Evolutionary conservation across 1,284 basidiomycete genomes (phyloP).

Genomic region (Ceratobasidium sp.): DNA sequence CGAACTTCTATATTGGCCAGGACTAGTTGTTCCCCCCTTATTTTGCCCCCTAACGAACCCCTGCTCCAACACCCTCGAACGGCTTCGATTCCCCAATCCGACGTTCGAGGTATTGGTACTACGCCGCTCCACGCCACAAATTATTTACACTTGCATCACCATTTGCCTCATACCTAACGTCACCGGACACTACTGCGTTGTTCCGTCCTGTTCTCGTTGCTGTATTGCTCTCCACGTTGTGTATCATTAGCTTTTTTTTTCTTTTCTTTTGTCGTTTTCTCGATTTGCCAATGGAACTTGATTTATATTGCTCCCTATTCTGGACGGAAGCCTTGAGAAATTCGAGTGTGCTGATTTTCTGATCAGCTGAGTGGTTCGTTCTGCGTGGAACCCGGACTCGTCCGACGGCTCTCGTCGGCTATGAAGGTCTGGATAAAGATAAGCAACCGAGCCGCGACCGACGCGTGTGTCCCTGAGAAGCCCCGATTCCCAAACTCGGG

Average conservation of each 20-base stretch:
- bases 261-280: not conserved
- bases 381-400: not conserved
- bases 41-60: not conserved
- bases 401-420: not conserved
- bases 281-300: not conserved
- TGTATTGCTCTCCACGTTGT: conserved; percentile 29
- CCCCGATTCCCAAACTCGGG: no score
- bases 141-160: not conserved
- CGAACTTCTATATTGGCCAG: not conserved
- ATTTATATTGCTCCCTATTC: not conserved
- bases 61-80: conserved; percentile 1
- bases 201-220: not conserved
- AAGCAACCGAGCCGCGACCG: no score
- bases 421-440: no score
- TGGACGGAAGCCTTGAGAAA: not conserved
- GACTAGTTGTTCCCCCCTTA: not conserved
- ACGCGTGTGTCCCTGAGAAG: no score
- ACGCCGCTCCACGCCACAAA: not conserved
- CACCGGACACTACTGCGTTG: conserved; percentile 12
- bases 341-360: not conserved
- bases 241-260: conserved; percentile 32
- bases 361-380: not conserved
- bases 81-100: not conserved
- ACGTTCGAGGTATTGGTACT: not conserved
- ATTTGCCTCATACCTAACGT: not conserved